A percentile compares a stretch with the other conserved stretches of the same genome.
Evolutionary conservation across 2,329 filamentous ascomycete species (phyloP).

Genomic region (Sporothrix mexicana): DNA sequence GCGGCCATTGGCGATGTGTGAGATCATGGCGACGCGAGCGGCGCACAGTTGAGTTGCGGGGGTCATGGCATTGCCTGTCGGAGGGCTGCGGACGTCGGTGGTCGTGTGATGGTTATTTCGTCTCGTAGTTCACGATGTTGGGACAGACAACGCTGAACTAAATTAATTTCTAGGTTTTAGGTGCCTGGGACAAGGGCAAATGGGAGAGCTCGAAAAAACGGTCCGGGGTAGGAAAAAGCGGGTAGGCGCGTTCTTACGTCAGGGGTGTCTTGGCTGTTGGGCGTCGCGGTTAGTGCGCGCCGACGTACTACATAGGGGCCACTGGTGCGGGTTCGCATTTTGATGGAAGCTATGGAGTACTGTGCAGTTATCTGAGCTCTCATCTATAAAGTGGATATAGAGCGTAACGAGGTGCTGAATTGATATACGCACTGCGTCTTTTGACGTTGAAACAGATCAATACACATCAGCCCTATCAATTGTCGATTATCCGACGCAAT

Average conservation of each 20-base stretch:
- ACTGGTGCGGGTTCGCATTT: too few species aligned
- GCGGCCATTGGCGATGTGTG: slow-evolving; percentile 21
- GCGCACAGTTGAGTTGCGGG: slow-evolving; percentile 37
- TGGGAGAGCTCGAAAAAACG: not conserved
- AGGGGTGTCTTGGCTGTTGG: slow-evolving; percentile 5
- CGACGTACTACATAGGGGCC: too few species aligned
- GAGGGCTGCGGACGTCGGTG: not conserved
- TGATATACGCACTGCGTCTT: too few species aligned
- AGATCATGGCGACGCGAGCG: slow-evolving; percentile 33
- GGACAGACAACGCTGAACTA: not conserved
- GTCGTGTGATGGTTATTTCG: not conserved
- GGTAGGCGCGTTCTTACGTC: slow-evolving; percentile 22
- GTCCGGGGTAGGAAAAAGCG: slow-evolving; percentile 24
- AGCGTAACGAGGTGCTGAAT: too few species aligned
- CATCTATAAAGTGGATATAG: too few species aligned
- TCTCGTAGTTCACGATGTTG: not conserved
- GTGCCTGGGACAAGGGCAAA: not conserved
- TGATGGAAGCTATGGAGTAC: too few species aligned
- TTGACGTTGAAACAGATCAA: too few species aligned
- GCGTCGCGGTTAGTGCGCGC: not conserved
- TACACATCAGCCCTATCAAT: too few species aligned
- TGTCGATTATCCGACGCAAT: too few species aligned
- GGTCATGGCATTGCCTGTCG: slow-evolving; percentile 38
- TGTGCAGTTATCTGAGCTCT: too few species aligned
- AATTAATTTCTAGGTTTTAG: slow-evolving; percentile 6